Conservation (phyloP, 495 filamentous ascomycete genomes). For the Pseudoneurospora amorphoporcata region DNA sequence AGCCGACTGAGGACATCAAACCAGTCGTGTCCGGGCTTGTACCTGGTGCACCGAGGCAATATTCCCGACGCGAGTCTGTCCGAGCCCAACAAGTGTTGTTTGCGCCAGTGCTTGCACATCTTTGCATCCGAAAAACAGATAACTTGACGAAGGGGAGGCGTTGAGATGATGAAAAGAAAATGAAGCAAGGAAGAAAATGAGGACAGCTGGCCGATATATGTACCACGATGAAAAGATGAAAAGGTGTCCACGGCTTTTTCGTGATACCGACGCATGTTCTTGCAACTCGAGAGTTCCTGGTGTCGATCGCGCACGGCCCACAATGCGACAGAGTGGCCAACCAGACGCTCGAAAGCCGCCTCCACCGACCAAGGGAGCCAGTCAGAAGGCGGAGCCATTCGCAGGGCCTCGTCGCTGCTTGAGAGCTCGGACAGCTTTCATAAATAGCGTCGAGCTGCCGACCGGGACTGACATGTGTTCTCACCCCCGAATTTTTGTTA, state of each 20-base stretch:
- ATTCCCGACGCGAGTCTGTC: background rate
- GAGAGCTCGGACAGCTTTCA: slow-evolving; percentile 19
- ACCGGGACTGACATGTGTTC: slow-evolving; percentile 29
- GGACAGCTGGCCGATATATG: background rate
- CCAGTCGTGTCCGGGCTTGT: background rate
- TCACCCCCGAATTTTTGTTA: slow-evolving; percentile 21
- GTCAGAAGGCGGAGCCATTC: slow-evolving; percentile 22
- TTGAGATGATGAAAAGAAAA: background rate
- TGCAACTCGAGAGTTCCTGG: slow-evolving; percentile 3
- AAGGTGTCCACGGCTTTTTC: background rate
- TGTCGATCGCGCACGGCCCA: slow-evolving; percentile 19
- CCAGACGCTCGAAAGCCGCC: slow-evolving; percentile 9
- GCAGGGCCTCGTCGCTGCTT: background rate
- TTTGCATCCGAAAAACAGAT: background rate
- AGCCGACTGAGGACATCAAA: background rate
- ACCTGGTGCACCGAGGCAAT: background rate
- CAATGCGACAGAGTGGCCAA: slow-evolving; percentile 12
- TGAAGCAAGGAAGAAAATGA: background rate
- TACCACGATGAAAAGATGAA: background rate
- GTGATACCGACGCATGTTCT: background rate
- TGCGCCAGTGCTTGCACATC: background rate
- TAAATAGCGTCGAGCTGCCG: slow-evolving; percentile 32
- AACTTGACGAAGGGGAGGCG: background rate
- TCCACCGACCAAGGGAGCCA: slow-evolving; percentile 18
- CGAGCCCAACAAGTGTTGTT: background rate